Evolutionary conservation across 805 yeast species (phyloP).

Genomic region (Lachancea nothofagi): DNA sequence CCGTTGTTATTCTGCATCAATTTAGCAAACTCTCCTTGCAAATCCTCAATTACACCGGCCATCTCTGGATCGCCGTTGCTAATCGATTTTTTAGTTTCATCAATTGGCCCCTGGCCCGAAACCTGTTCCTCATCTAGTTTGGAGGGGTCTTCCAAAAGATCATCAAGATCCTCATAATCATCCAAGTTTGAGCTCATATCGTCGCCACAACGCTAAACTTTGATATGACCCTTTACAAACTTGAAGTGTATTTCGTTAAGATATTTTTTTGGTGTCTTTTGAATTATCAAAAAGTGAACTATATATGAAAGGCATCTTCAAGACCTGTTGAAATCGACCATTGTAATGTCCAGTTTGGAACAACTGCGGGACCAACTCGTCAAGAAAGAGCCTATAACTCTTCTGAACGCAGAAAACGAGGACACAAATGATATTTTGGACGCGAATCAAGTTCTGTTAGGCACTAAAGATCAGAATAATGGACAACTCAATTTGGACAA

Average conservation of each 20-base stretch:
- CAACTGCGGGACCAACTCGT: slow-evolving; percentile 20
- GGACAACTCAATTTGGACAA: slow-evolving; percentile 36
- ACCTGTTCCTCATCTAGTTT: slow-evolving; percentile 13
- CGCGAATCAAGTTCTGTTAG: slow-evolving; percentile 33
- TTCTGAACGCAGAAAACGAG: slow-evolving; percentile 19
- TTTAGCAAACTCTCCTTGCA: slow-evolving; percentile 25
- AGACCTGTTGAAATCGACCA: not conserved
- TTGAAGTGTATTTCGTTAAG: too few relatives aligned
- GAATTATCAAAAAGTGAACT: not conserved
- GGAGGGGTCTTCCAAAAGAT: slow-evolving; percentile 48
- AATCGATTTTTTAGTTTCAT: slow-evolving; percentile 14
- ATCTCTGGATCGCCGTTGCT: slow-evolving; percentile 28
- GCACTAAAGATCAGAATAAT: slow-evolving; percentile 11
- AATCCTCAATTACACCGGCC: slow-evolving; percentile 22
- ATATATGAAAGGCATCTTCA: not conserved
- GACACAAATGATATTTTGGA: slow-evolving; percentile 34
- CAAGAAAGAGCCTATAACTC: slow-evolving; percentile 14
- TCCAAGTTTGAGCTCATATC: slow-evolving; percentile 30
- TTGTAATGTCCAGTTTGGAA: slow-evolving; percentile 6
- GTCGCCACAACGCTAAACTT: not conserved
- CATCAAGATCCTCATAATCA: slow-evolving; percentile 73
- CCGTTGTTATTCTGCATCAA: slow-evolving; percentile 20
- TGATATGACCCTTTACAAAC: not conserved
- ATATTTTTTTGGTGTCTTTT: too few relatives aligned
- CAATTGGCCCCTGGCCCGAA: slow-evolving; percentile 10